phyloP scores from a whole-genome alignment of 768 basidiomycete species.

The Naematelia encephala region DNA sequence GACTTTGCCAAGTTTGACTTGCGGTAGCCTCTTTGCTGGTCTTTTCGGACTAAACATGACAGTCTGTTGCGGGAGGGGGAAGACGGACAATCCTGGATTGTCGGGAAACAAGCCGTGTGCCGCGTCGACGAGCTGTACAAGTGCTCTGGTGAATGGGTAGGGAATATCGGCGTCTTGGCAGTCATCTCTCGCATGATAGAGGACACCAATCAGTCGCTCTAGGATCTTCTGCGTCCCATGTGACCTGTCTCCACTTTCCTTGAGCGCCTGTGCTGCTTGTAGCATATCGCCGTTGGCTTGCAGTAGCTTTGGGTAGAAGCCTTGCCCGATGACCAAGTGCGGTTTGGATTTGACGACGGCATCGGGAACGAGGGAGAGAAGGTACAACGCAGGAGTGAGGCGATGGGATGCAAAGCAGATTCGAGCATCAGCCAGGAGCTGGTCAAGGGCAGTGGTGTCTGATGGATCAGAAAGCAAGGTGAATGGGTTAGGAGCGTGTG shows the following conservation, averaged over 20 bases:
- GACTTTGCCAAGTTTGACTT: conserved; percentile 38
- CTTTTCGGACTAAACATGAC: conserved; percentile 2
- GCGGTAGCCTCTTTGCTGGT: conserved; percentile 21
- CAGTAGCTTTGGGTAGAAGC: background rate
- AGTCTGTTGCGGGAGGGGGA: background rate
- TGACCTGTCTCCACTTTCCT: conserved; percentile 2
- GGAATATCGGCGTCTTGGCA: background rate
- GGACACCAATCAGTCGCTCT: background rate
- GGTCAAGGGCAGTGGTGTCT: background rate
- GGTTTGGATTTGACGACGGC: background rate
- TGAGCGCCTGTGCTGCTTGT: conserved; percentile 6
- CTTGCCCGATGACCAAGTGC: background rate
- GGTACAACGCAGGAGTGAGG: background rate
- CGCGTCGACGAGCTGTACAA: background rate
- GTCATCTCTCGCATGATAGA: background rate
- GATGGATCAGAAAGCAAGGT: conserved; percentile 1
- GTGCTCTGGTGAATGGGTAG: background rate
- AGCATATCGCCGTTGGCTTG: conserved; percentile 2
- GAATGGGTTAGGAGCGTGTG: background rate
- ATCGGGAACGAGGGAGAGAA: background rate
- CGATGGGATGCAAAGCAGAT: conserved; percentile 1
- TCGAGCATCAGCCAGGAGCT: background rate
- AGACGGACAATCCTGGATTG: background rate
- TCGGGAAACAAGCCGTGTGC: background rate
- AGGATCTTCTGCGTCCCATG: background rate